These are phyloP conservation scores for Colletotrichum sp. DNA, from an alignment of 2,329 filamentous ascomycete genomes.

Conservation along the genomic window DNA sequence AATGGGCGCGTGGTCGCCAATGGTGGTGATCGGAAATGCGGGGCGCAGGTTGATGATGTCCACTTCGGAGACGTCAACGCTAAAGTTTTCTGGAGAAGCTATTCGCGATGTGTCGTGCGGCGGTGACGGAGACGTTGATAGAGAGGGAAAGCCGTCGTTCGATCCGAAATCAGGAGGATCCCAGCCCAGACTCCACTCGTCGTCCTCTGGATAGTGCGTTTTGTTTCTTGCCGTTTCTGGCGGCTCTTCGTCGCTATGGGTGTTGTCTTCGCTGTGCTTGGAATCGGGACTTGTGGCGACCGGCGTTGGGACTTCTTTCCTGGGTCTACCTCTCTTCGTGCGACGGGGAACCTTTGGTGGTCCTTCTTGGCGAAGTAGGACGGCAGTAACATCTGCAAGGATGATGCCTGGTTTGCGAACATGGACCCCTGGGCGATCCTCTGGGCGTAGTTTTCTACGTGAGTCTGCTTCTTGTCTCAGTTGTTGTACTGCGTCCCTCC, in stretches of 20 bases:
- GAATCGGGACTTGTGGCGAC: too few species aligned
- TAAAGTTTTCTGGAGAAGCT: not conserved
- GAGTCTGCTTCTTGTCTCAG: not conserved
- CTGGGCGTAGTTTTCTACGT: not conserved
- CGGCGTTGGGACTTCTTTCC: not conserved
- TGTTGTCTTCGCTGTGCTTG: too few species aligned
- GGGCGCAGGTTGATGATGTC: too few species aligned
- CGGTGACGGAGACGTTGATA: not conserved
- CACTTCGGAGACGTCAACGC: not conserved
- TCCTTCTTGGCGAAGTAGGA: not conserved
- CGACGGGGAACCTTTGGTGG: not conserved
- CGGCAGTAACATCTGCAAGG: not conserved
- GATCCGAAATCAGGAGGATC: not conserved
- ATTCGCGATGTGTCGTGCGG: not conserved
- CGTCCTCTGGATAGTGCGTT: not conserved
- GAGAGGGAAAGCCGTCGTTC: not conserved
- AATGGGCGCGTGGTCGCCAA: too few species aligned
- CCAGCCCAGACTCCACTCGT: too few species aligned
- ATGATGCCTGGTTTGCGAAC: not conserved
- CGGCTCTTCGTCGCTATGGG: fast-evolving
- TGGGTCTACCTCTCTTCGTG: not conserved
- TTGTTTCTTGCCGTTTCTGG: not conserved
- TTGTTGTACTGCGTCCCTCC: not conserved
- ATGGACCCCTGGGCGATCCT: not conserved
- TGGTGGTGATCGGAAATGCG: too few species aligned